Evolutionary conservation across 73 alveolate genomes (phyloP), one percentile per base, ranked within the genome.

Genomic region (Paramecium octaurelia): DNA sequence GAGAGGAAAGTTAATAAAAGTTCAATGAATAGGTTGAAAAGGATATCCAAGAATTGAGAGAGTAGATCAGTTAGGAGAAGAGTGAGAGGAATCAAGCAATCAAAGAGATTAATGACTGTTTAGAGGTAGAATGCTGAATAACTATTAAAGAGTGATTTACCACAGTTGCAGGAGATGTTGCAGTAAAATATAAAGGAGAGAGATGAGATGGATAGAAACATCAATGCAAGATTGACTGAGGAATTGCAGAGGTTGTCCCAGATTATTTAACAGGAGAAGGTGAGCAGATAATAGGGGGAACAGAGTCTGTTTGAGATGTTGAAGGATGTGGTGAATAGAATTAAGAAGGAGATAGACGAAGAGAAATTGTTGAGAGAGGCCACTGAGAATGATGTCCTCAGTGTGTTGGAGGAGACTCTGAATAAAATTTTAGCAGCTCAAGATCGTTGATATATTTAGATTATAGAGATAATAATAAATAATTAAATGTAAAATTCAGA

Each of bases 251-350:
- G 57, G 46, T 44, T 80, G 16, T 34, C 91, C 6, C 21, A 80
- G 34, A 64, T 80, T 8, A 48, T 80, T 14, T 44, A 80, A 80
- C 10, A 40, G 14, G 91, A 80, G 50, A 80, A 73, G 18, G 18
- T 43, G 10, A 48, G 18, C 46, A 21, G 91, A 80, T 6, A 40
- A 12, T 34, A 80, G 23, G 43, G 76, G 8, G 91, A 80, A 10
- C 8, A 34, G 46, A 24, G 34, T 9, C 6, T 80, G 10, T 80
- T 80, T 80, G 91, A 80, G 11, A 80, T 80, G 91, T 20, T 80
- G 14, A 80, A 80, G 75, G 91, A 80, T 20, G 91, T 80, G 4
- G 91, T 80, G 75, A 80, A 80, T 80, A 44, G 91, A 24, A 80
- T 80, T 5, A 80, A 80, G 73, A 48, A 42, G 18, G 91, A 80